A percentile compares a stretch with the other conserved stretches of the same genome.
These are phyloP conservation scores for Mucor plumbeus DNA, from an alignment of 371 early-diverging fungal genomes.

Conservation along the genomic window DNA sequence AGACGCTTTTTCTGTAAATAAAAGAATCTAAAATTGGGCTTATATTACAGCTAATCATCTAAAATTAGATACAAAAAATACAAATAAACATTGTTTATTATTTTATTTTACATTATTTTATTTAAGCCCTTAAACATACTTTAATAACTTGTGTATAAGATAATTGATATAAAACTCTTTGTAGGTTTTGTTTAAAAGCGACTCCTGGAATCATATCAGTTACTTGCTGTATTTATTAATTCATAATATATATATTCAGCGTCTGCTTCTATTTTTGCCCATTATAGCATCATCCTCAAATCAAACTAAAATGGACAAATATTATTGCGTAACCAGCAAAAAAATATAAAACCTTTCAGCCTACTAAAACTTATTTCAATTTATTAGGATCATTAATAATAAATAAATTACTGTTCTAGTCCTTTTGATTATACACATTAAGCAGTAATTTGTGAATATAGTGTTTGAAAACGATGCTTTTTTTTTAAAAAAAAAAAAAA, in stretches of 20 bases:
- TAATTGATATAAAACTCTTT: background rate
- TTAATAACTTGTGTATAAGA: background rate
- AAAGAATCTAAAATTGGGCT: background rate
- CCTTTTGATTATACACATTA: background rate
- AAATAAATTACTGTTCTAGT: slow-evolving; percentile 4
- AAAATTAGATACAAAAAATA: background rate
- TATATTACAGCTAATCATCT: slow-evolving; percentile 1
- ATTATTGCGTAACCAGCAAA: background rate
- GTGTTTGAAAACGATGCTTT: slow-evolving; percentile 5
- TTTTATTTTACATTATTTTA: background rate
- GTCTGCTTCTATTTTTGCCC: no score
- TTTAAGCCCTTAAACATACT: slow-evolving; percentile 7
- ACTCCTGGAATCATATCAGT: no score
- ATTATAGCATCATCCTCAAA: no score
- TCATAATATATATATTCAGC: no score
- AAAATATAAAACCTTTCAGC: background rate
- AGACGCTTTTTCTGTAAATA: background rate
- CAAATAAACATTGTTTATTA: background rate
- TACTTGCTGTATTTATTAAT: no score
- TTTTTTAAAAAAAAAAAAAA: background rate
- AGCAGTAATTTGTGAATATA: slow-evolving; percentile 8
- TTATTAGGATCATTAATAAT: background rate
- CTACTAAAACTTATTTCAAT: background rate
- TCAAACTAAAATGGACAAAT: background rate
- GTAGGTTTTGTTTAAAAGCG: no score